Base-by-base conservation (phyloP, 2,329 filamentous ascomycete species). In the Seiridium cupressi region DNA sequence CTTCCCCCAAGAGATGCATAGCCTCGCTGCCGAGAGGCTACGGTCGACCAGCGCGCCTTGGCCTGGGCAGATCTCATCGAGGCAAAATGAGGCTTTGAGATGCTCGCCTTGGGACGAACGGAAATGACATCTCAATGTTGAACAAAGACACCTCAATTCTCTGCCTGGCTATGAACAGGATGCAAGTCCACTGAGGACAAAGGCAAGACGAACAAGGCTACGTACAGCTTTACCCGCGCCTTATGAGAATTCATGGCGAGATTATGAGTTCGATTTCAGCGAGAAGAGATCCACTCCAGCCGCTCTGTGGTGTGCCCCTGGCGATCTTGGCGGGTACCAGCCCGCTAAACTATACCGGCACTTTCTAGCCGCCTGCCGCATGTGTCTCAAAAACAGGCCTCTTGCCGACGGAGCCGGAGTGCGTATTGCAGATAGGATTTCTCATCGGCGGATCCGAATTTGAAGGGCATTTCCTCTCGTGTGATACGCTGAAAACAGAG, bases 21-120 rank as follows among this genome's bases (percentile, higher is more conserved):
- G 55, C 55, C 55, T 58, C 34, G 26, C 31, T 34, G 55, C 55
- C 55, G 8, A 58, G 55, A 51, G 35, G 18, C 55, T 35, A 57
- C 44, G 32, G 38, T 44, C 11, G 10, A n/a, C 40, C 42, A 11
- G 18, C 40, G 44, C 13, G 31, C 40, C 55, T 58, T 58, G 55
- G 55, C 55, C 38, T 58, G 46, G 55, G 46, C 55, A 40, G 18
- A 46, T 46, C n/a, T 51, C 35, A 38, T 46, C 38, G 55, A 48
- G 18, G 35, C n/a, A 18, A 47, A 44, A 57, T 36, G 7, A 38
- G 9, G 18, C 34, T 36, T 44, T 32, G 9, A n/a, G 38, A 7
- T 26, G 35, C 51, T 26, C 10, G 34, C 7, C 44, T 38, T 8
- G 10, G 49, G 13, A 10, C n/a, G 49, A 38, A 49, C n/a, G 46